A percentile compares a stretch with the other conserved stretches of the same genome.
These are phyloP conservation scores for Ganoderma meredithae DNA, from an alignment of 1,284 basidiomycete species.

Conservation along the genomic window DNA sequence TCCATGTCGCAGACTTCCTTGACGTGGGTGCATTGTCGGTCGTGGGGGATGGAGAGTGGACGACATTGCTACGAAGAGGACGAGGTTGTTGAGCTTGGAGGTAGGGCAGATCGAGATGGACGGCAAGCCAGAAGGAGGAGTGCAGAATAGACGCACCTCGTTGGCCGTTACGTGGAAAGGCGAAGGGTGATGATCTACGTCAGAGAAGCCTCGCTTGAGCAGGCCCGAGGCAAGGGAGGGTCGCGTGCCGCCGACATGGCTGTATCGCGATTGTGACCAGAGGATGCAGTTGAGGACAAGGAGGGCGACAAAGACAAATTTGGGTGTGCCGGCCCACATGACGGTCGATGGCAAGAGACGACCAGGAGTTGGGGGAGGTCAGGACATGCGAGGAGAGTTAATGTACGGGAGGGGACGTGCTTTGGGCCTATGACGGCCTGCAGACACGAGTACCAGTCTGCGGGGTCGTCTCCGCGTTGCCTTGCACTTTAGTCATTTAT, in stretches of 20 bases:
- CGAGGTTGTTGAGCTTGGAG: not conserved
- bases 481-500: slow-evolving; percentile 1
- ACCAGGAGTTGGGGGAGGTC: slow-evolving; percentile 10
- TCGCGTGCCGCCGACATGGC: slow-evolving; percentile 43
- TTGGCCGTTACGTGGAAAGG: slow-evolving; percentile 14
- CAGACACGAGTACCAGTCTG: slow-evolving; percentile 2
- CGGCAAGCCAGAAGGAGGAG: not conserved
- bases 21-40: slow-evolving; percentile 73
- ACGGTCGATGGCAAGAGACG: slow-evolving; percentile 22
- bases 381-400: slow-evolving; percentile 26
- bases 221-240: slow-evolving; percentile 23
- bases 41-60: slow-evolving; percentile 60
- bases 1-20: slow-evolving; percentile 58
- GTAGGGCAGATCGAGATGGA: not conserved
- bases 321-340: slow-evolving; percentile 53
- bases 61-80: slow-evolving; percentile 26
- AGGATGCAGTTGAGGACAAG: slow-evolving; percentile 64
- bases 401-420: slow-evolving; percentile 18
- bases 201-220: slow-evolving; percentile 34
- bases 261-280: slow-evolving; percentile 71
- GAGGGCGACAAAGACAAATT: slow-evolving; percentile 56
- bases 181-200: not conserved
- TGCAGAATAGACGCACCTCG: slow-evolving; percentile 20
- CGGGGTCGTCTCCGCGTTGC: not conserved
- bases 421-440: slow-evolving; percentile 3